Base-by-base conservation (phyloP, 106 monocot species). In the Triglochin maritima region DNA sequence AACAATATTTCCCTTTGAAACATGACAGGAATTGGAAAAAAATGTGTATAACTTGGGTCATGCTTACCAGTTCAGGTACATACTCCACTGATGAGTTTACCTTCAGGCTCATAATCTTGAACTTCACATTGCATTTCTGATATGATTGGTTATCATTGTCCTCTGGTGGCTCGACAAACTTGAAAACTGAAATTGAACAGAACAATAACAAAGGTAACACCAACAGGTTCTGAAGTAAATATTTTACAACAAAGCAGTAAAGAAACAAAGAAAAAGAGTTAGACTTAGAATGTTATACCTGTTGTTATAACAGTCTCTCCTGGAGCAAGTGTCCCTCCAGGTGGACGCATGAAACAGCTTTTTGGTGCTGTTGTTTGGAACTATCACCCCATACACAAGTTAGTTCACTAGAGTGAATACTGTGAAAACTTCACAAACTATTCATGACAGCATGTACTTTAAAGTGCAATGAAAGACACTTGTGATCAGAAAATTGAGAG, bases 311-410 rank as follows among this genome's bases (percentile, higher is more conserved):
- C 68, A 68, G 80, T 87, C 71, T 94, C 89, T 15, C 89, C 89
- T 44, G 94, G 94, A 68, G 86, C 59, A 78, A 94, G 84, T 62
- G 89, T 75, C 17, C 84, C 78, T 44, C 94, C 94, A 77, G 94
- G 94, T 49, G 94, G 94, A 7, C 94, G 86, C 94, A 94, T 94
- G 57, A 94, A 94, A 61, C 94, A 94, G 71, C 94, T 89, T 59
- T 89, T 94, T 8, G 94, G 94, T 44, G 84, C 84, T 59, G 89
- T 94, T 60, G 94, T 94, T 87, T 94, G 94, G 59, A 89, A 94
- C 94, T 94, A 72, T 45, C 60, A 15, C 54, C 50, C 17, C 47
- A 14, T 29, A 29, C 29, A 29, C 29, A 29, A 29, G 29, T 29
- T 29, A 29, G 29, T 29, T 29, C 29, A 29, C 29, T 29, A 29